phyloP scores from a whole-genome alignment of 441 rosid genomes.

The Raphanus hybrid region DNA sequence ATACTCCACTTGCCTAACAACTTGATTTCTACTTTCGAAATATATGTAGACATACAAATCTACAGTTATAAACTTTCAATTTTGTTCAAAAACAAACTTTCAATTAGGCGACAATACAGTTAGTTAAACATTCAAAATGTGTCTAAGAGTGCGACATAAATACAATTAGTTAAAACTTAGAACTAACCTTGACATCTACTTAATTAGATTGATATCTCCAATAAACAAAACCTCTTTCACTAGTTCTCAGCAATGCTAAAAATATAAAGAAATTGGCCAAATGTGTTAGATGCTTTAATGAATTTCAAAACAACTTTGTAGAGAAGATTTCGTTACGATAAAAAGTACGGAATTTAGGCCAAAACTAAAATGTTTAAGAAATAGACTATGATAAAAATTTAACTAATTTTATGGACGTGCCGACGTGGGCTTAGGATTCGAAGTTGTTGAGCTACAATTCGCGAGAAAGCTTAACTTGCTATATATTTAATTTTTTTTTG shows the following conservation, averaged over 20 bases:
- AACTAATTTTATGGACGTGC: no score
- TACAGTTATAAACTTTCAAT: not conserved
- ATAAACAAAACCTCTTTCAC: not conserved
- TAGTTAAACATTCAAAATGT: not conserved
- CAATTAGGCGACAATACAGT: no score
- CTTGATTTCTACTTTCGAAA: conserved; percentile 18
- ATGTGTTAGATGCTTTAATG: not conserved
- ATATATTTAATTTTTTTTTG: not conserved
- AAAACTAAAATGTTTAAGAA: not conserved
- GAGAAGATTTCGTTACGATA: not conserved
- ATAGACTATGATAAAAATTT: no score
- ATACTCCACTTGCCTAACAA: conserved; percentile 19
- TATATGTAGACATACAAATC: not conserved
- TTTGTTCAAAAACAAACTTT: no score
- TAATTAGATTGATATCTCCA: not conserved
- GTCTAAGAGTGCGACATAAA: not conserved
- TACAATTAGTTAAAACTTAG: not conserved
- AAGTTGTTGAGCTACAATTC: conserved; percentile 32
- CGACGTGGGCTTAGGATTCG: conserved; percentile 15
- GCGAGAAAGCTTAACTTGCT: conserved; percentile 1
- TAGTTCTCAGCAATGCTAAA: not conserved
- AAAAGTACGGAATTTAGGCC: not conserved
- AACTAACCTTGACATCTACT: not conserved
- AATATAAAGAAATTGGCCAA: not conserved
- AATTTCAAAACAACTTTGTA: not conserved